Evolutionary conservation across 306 rosid genomes (phyloP).

Genomic region (Cercis canadensis): DNA sequence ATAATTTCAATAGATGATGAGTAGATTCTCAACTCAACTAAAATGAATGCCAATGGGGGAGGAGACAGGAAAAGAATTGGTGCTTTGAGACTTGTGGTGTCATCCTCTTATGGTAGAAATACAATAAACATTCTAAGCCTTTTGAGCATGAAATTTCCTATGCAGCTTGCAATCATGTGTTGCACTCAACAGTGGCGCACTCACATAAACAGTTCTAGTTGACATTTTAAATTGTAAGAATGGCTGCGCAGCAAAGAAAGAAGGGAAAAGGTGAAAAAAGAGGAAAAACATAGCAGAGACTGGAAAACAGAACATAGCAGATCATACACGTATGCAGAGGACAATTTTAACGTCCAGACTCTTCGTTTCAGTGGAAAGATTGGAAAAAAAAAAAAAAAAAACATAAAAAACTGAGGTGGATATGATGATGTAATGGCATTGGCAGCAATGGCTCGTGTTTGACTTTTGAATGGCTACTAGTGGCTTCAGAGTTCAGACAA

Average conservation of each 20-base stretch:
- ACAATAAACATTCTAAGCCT: constrained; percentile 1
- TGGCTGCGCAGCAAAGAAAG: background rate
- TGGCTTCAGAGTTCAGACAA: background rate
- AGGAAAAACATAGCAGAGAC: too few relatives aligned
- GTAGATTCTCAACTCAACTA: constrained; percentile 41
- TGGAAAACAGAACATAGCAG: too few relatives aligned
- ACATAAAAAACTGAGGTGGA: background rate
- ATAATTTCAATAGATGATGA: constrained; percentile 35
- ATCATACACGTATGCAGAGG: too few relatives aligned
- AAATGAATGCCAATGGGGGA: constrained; percentile 26
- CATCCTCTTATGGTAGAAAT: background rate
- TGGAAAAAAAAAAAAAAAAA: too few relatives aligned
- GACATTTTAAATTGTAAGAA: constrained; percentile 26
- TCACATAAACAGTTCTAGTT: constrained; percentile 1
- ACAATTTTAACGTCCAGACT: too few relatives aligned
- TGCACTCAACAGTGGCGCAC: constrained; percentile 26
- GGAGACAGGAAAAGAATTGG: constrained; percentile 14
- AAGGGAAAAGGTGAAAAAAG: too few relatives aligned
- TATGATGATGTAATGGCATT: background rate
- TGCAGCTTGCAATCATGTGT: constrained; percentile 1
- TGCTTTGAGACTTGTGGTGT: background rate
- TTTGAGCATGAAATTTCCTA: background rate
- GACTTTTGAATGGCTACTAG: background rate
- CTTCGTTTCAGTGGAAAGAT: too few relatives aligned
- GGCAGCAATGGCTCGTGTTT: too few relatives aligned